Conservation (phyloP, 2,329 filamentous ascomycete species). For the Aspergillus sp. region DNA sequence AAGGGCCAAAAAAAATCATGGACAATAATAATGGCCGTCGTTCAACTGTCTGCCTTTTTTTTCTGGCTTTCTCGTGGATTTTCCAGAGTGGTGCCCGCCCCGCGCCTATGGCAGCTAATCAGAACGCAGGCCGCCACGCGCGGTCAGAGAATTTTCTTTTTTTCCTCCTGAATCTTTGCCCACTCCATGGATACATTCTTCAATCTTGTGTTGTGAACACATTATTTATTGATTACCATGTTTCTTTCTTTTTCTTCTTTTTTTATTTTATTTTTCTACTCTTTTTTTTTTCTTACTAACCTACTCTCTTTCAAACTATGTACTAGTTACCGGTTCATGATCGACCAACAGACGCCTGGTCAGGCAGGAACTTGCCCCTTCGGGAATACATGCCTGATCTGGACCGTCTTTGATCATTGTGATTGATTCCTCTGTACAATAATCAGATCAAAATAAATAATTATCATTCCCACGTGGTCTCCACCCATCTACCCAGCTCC, state of each 20-base stretch:
- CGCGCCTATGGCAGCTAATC: conserved; percentile 25
- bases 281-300: background rate
- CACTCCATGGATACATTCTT: background rate
- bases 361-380: background rate
- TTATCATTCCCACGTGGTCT: conserved; percentile 3
- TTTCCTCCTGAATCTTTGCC: conserved; percentile 6
- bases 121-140: conserved; percentile 21
- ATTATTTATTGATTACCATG: background rate
- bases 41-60: background rate
- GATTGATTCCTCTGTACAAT: background rate
- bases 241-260: background rate
- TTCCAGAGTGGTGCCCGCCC: conserved; percentile 22
- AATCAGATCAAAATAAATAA: background rate
- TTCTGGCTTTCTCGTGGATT: conserved; percentile 22
- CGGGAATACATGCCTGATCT: background rate
- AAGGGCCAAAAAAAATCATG: conserved; percentile 20
- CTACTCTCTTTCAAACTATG: background rate
- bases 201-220: background rate
- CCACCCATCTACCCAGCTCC: background rate
- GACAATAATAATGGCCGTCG: conserved; percentile 5
- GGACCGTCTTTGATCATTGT: background rate
- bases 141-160: conserved; percentile 21
- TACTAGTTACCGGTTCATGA: background rate
- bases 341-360: background rate
- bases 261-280: background rate